Conservation (phyloP, 768 basidiomycete genomes). For the Termitomyces sp. region DNA sequence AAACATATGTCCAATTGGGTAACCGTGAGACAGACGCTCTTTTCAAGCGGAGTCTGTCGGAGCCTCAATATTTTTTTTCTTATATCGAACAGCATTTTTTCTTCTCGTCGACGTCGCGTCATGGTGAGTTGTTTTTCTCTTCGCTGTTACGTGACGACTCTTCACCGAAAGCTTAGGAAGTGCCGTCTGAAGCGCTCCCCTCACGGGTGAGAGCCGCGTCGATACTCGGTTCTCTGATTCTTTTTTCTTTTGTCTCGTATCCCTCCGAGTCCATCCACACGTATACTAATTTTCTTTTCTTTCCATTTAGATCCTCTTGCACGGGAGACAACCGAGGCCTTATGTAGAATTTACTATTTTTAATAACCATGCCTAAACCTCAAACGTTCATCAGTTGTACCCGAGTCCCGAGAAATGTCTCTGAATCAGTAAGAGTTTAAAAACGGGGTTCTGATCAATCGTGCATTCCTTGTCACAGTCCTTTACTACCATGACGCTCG, state of each 20-base stretch:
- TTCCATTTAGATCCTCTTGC: neutral
- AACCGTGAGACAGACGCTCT: neutral
- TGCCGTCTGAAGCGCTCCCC: conserved; percentile 53
- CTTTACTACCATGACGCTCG: conserved; percentile 28
- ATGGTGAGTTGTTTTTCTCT: neutral
- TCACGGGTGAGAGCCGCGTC: conserved; percentile 37
- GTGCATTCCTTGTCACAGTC: too few species aligned
- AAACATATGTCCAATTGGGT: conserved; percentile 5
- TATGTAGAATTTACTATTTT: neutral
- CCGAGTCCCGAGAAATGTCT: conserved; percentile 7
- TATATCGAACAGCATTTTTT: neutral
- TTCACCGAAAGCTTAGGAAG: conserved; percentile 54
- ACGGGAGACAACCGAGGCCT: neutral
- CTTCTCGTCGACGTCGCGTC: neutral
- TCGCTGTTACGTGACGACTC: conserved; percentile 38
- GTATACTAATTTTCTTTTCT: neutral
- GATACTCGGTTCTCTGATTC: conserved; percentile 55
- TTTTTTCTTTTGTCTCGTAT: conserved; percentile 16
- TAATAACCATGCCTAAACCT: neutral
- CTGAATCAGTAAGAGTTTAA: conserved; percentile 1
- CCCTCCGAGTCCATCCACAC: too few species aligned
- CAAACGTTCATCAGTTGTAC: neutral
- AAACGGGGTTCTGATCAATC: neutral
- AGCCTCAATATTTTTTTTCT: neutral
- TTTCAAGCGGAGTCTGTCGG: neutral